Base-by-base conservation (phyloP, 305 asterid species). In the Fraxinus platypoda region DNA sequence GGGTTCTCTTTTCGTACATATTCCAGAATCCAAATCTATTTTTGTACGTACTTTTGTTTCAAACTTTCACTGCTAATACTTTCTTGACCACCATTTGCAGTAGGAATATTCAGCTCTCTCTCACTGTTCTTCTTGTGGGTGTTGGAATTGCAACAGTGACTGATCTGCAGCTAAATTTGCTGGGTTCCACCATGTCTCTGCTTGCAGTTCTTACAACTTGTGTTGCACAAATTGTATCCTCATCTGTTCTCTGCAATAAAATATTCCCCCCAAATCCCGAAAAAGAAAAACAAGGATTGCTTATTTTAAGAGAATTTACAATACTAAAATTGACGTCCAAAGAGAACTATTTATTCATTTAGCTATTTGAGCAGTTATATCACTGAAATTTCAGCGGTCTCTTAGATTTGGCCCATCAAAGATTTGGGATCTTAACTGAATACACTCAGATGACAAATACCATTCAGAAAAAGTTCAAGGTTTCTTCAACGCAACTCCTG, bases 91-190 rank as follows among this genome's bases (percentile, higher is more conserved):
- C 80, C 76, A 77, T 84, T 82, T 87, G 90, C 94, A 92, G 97
- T 91, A 85, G 91, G 89, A 91, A 85, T 81, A 86, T 92, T 86
- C 91, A 91, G 87, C 83, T 82, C 43, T 89, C 97, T 6, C 94
- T 92, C 80, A 64, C 86, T 74, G 82, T 91, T 85, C 95, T 92
- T 84, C 95, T 92, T 46, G 62, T 92, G 88, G 97, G 95, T 84
- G 97, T 92, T 85, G 97, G 97, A 81, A 91, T 92, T 78, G 97
- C 97, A 79, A 92, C 97, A 73, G 93, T 92, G 72, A 92, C 97
- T 83, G 97, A 92, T 85, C 87, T 92, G 85, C 97, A 92, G 89
- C 95, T 92, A 85, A 92, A 92, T 86, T 74, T 89, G 80, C 86
- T 92, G 87, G 97, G 97, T 64, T 89, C 94, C n/a, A 83, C 91